phyloP scores from a whole-genome alignment of 2,329 filamentous ascomycete species.

The Epichloe typhina region DNA sequence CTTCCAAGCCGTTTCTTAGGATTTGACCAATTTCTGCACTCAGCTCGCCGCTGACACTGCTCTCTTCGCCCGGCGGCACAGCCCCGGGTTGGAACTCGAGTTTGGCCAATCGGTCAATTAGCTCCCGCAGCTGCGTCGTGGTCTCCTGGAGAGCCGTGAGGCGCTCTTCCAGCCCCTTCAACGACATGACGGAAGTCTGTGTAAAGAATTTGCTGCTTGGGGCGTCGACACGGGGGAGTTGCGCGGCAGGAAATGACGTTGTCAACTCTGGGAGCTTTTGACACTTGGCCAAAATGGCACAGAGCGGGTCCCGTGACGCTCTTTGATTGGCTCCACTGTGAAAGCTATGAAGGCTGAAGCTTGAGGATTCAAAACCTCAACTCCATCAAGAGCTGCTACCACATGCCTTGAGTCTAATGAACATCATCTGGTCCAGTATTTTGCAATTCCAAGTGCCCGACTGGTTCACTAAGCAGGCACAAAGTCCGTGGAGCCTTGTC shows the following conservation, averaged over 20 bases:
- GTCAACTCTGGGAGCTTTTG: neutral
- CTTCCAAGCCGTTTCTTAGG: constrained; percentile 67
- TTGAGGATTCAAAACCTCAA: no score
- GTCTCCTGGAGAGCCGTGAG: constrained; percentile 47
- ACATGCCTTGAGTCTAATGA: no score
- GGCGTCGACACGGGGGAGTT: neutral
- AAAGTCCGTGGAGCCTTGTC: neutral
- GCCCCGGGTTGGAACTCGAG: constrained; percentile 47
- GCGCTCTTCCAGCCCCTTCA: constrained; percentile 49
- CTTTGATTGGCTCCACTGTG: neutral
- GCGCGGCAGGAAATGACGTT: neutral
- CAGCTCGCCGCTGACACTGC: constrained; percentile 54
- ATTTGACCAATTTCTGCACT: constrained; percentile 67
- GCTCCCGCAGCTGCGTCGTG: constrained; percentile 40
- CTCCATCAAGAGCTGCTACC: no score
- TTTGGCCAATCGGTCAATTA: constrained; percentile 45
- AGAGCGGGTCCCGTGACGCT: neutral
- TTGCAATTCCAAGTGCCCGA: neutral
- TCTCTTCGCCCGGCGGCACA: constrained; percentile 36
- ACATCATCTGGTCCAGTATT: no score
- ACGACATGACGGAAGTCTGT: constrained; percentile 29
- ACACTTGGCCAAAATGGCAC: constrained; percentile 1
- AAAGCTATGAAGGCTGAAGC: neutral
- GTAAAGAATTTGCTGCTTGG: neutral
- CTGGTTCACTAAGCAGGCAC: neutral